Evolutionary conservation across 1,139 yeast species (phyloP).

Genomic region (Candida pseudoviswanathii): DNA sequence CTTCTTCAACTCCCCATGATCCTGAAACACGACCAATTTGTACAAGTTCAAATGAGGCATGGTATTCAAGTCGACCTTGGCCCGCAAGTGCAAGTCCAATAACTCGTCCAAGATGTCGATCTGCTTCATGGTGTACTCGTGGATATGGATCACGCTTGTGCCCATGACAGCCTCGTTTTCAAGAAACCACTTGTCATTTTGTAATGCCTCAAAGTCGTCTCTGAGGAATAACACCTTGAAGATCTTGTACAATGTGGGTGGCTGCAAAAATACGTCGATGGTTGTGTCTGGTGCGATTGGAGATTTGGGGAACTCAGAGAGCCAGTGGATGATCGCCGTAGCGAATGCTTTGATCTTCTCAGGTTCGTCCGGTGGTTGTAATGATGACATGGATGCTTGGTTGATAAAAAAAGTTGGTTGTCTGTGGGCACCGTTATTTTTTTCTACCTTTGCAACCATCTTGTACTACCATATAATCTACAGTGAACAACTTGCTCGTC

Average conservation of each 20-base stretch:
- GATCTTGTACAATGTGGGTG: constrained; percentile 17
- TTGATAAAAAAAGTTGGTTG: neutral
- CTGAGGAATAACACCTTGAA: constrained; percentile 18
- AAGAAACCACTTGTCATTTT: constrained; percentile 2
- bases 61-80: constrained; percentile 4
- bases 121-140: constrained; percentile 15
- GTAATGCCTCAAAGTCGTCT: constrained; percentile 17
- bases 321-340: constrained; percentile 25
- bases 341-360: constrained; percentile 6
- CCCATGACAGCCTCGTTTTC: constrained; percentile 7
- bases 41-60: constrained; percentile 16
- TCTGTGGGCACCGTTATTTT: neutral
- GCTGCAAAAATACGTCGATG: constrained; percentile 18
- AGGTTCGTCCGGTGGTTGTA: neutral
- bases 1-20: constrained; percentile 18
- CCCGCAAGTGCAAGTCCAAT: constrained; percentile 17
- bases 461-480: neutral
- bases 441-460: neutral
- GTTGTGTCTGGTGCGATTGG: constrained; percentile 17
- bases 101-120: constrained; percentile 16
- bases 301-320: constrained; percentile 25
- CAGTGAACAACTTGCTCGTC: neutral
- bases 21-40: constrained; percentile 19
- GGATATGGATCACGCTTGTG: constrained; percentile 4
- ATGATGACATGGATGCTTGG: constrained; percentile 1